Conservation (phyloP, 108 stramenopile genomes). For the Skeletonema tropicum region DNA sequence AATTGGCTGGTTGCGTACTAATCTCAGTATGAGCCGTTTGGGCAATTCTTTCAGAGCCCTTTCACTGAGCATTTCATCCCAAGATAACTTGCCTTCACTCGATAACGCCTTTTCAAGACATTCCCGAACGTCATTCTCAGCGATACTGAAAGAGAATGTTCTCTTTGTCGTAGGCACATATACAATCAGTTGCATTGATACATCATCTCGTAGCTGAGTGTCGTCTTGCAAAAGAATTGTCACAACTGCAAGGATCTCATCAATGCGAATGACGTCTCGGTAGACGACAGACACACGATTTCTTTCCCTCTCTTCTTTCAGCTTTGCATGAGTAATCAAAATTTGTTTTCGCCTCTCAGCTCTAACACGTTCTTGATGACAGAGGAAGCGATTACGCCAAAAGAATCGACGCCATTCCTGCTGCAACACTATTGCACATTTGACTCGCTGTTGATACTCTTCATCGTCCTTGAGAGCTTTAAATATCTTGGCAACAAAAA, state of each 20-base stretch:
- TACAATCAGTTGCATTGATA: conserved; percentile 27
- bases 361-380: conserved; percentile 16
- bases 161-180: conserved; percentile 49
- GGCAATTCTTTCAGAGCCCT: conserved; percentile 22
- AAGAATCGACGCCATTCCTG: conserved; percentile 39
- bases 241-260: conserved; percentile 31
- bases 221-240: conserved; percentile 29
- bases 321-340: conserved; percentile 19
- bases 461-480: conserved; percentile 27
- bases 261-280: conserved; percentile 32
- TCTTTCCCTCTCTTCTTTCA: conserved; percentile 18
- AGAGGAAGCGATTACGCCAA: conserved; percentile 31
- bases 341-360: conserved; percentile 24
- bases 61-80: conserved; percentile 48
- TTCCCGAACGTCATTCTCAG: conserved; percentile 39
- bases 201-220: conserved; percentile 17
- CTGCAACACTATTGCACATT: conserved; percentile 32
- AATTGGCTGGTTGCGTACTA: conserved; percentile 36
- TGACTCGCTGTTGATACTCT: conserved; percentile 9
- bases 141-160: conserved; percentile 36
- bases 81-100: conserved; percentile 33
- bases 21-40: conserved; percentile 33
- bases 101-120: conserved; percentile 46
- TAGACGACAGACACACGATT: conserved; percentile 23
- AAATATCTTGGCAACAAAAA: conserved; percentile 17